These are phyloP conservation scores for Suillus discolor DNA, from an alignment of 768 basidiomycete genomes.

Conservation along the genomic window DNA sequence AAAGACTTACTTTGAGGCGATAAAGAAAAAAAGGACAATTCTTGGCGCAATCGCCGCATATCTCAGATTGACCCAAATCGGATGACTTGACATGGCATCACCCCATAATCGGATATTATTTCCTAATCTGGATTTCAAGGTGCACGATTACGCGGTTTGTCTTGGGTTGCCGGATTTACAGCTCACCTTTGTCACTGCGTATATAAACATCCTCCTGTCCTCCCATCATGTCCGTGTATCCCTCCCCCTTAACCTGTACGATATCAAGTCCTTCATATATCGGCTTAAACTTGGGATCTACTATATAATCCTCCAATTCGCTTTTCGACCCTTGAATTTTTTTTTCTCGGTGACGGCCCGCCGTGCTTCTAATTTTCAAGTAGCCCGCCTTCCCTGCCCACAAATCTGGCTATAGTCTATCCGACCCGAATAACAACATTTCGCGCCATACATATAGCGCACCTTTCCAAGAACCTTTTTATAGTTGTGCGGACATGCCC, in stretches of 20 bases:
- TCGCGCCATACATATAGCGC: slow-evolving; percentile 6
- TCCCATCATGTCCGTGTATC: slow-evolving; percentile 34
- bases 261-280: background rate
- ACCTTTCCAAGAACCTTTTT: background rate
- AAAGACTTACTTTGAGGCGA: background rate
- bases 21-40: slow-evolving; percentile 5
- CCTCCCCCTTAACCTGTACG: slow-evolving; percentile 9
- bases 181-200: slow-evolving; percentile 34
- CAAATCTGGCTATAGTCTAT: background rate
- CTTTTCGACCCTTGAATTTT: slow-evolving; percentile 1
- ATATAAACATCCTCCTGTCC: slow-evolving; percentile 18
- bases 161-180: slow-evolving; percentile 27
- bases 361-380: slow-evolving; percentile 8
- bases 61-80: slow-evolving; percentile 28
- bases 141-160: slow-evolving; percentile 26
- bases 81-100: background rate
- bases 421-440: slow-evolving; percentile 1
- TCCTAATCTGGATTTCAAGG: slow-evolving; percentile 21
- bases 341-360: slow-evolving; percentile 1
- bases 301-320: background rate
- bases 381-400: slow-evolving; percentile 14
- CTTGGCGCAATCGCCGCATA: slow-evolving; percentile 23
- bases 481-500: slow-evolving; percentile 7
- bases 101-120: slow-evolving; percentile 6
- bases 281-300: background rate